Conservation (phyloP, 1,284 basidiomycete genomes). For the Cystobasidiaceae sp. region DNA sequence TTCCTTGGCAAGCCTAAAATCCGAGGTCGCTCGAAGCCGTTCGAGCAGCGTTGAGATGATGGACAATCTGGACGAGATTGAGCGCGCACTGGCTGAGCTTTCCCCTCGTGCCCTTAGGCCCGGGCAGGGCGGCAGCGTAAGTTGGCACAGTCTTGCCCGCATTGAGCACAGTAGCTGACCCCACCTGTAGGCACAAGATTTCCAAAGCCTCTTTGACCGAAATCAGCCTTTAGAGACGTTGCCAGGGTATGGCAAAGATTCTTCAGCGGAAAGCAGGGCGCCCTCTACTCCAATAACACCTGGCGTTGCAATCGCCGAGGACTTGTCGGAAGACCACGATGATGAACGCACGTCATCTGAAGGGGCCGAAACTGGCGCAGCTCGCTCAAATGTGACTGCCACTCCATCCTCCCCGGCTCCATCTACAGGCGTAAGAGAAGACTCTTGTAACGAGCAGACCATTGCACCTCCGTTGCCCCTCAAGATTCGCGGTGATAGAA, state of each 20-base stretch:
- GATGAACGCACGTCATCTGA: too few relatives aligned
- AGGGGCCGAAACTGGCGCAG: too few relatives aligned
- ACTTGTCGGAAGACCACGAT: too few relatives aligned
- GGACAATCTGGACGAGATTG: slow-evolving; percentile 41
- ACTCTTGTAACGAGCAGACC: not conserved
- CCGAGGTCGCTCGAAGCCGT: slow-evolving; percentile 16
- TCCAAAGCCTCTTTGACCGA: too few relatives aligned
- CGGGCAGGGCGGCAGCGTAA: not conserved
- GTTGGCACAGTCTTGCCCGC: not conserved
- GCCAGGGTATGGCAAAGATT: slow-evolving; percentile 8
- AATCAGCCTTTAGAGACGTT: not conserved
- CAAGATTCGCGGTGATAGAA: slow-evolving; percentile 1
- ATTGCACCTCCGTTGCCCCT: slow-evolving; percentile 17
- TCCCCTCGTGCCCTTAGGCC: slow-evolving; percentile 33
- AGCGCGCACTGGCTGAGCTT: slow-evolving; percentile 39
- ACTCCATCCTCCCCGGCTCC: not conserved
- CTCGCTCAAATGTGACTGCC: too few relatives aligned
- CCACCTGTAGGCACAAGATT: too few relatives aligned
- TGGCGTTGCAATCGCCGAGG: not conserved
- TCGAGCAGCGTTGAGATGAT: slow-evolving; percentile 36
- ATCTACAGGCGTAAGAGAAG: not conserved
- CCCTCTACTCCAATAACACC: not conserved
- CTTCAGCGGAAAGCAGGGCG: slow-evolving; percentile 1
- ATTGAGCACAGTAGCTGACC: too few relatives aligned
- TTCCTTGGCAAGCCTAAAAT: slow-evolving; percentile 4